Conservation (phyloP, 768 basidiomycete genomes). For the Phallus indusiatus region DNA sequence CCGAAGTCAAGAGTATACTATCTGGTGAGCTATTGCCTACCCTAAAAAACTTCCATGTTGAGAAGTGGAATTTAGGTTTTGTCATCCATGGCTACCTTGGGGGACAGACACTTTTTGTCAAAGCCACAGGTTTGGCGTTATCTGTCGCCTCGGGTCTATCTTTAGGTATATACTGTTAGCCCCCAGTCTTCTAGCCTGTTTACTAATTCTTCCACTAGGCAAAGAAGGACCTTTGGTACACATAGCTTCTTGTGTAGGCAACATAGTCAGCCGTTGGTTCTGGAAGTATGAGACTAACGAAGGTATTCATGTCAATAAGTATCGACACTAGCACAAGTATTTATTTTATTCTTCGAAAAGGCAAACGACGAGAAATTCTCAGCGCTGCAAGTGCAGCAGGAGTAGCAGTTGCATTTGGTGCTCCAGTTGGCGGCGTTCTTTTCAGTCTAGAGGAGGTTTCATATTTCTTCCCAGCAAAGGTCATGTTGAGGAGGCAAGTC, state of each 20-base stretch:
- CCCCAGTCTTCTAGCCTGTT: conserved; percentile 10
- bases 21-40: conserved; percentile 41
- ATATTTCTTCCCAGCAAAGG: conserved; percentile 93
- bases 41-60: not conserved
- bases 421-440: conserved; percentile 87
- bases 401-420: conserved; percentile 95
- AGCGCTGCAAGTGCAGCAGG: conserved; percentile 96
- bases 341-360: conserved; percentile 26
- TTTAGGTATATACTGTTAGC: conserved; percentile 42
- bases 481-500: conserved; percentile 82
- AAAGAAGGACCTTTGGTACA: conserved; percentile 83
- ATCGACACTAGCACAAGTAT: too few species aligned
- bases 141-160: conserved; percentile 90
- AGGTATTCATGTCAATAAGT: conserved; percentile 36
- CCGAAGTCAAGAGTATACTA: conserved; percentile 92
- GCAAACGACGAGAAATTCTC: conserved; percentile 87
- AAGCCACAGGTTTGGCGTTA: conserved; percentile 79
- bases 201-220: conserved; percentile 24
- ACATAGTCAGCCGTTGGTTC: conserved; percentile 81
- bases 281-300: conserved; percentile 93
- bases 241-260: conserved; percentile 87
- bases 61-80: conserved; percentile 47
- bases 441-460: conserved; percentile 94
- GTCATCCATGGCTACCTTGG: conserved; percentile 98
- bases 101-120: conserved; percentile 79